phyloP scores from a whole-genome alignment of 192 early-diverging fungal genomes.

The Diversispora epigaea region DNA sequence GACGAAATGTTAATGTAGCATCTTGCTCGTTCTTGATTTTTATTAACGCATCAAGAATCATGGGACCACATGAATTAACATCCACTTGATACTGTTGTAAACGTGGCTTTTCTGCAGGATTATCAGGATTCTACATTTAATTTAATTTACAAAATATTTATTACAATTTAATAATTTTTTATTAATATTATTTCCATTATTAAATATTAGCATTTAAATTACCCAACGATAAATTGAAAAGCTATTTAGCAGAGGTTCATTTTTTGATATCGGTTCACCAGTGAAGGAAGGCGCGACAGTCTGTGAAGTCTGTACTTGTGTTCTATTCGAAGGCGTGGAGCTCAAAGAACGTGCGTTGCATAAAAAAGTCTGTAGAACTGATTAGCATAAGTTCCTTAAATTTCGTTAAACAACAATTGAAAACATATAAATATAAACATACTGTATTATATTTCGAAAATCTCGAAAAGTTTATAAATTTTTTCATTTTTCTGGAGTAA shows the following conservation, averaged over 20 bases:
- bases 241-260: conserved; percentile 61
- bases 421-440: too few relatives aligned
- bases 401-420: too few relatives aligned
- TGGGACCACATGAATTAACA: conserved; percentile 90
- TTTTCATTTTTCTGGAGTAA: too few relatives aligned
- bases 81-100: conserved; percentile 88
- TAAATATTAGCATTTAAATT: conserved; percentile 31
- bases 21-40: conserved; percentile 98
- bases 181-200: background rate
- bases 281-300: conserved; percentile 3
- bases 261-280: background rate
- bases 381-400: too few relatives aligned
- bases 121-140: conserved; percentile 75
- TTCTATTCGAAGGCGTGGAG: background rate
- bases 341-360: background rate
- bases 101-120: conserved; percentile 81
- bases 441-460: too few relatives aligned
- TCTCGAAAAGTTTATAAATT: too few relatives aligned
- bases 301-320: background rate
- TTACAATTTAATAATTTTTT: background rate
- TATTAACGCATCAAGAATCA: conserved; percentile 93
- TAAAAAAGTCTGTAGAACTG: too few relatives aligned
- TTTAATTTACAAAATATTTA: background rate
- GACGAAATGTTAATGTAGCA: conserved; percentile 91
- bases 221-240: conserved; percentile 98